Percentiles rank a stretch among this genome's conserved stretches.
Evolutionary conservation across 306 rosid genomes (phyloP).

Genomic region (Citrullus amarus): DNA sequence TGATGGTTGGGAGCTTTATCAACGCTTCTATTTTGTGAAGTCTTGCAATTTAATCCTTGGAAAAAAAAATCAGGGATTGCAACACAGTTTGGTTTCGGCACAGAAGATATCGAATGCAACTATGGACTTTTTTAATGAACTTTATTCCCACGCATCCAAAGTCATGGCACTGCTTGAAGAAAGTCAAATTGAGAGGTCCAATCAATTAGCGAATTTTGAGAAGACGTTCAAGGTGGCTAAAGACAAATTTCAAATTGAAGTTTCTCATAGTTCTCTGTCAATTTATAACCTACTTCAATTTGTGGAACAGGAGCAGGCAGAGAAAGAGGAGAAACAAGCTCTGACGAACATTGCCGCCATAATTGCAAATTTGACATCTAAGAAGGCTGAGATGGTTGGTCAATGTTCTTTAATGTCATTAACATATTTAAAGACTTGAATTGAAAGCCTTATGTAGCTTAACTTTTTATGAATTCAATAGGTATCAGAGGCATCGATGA

Average conservation of each 20-base stretch:
- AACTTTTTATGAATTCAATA: slow-evolving; percentile 19
- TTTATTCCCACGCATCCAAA: slow-evolving; percentile 40
- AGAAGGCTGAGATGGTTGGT: slow-evolving; percentile 47
- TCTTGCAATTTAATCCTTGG: background rate
- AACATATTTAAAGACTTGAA: too few relatives aligned
- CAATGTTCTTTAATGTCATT: slow-evolving; percentile 1
- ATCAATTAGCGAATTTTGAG: slow-evolving; percentile 52
- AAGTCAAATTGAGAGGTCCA: slow-evolving; percentile 37
- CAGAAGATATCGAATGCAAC: slow-evolving; percentile 55
- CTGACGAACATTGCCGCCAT: slow-evolving; percentile 50
- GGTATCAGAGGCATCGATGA: slow-evolving; percentile 67
- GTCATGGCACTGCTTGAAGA: slow-evolving; percentile 48
- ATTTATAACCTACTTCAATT: background rate
- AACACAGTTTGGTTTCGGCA: slow-evolving; percentile 46
- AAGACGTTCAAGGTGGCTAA: slow-evolving; percentile 62
- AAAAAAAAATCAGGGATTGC: slow-evolving; percentile 43
- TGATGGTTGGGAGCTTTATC: background rate
- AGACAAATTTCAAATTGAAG: background rate
- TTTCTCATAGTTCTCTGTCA: background rate
- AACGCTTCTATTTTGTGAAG: background rate
- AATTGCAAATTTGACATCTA: slow-evolving; percentile 49
- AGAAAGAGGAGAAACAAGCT: slow-evolving; percentile 57
- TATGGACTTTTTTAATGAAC: slow-evolving; percentile 40
- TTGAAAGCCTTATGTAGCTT: background rate
- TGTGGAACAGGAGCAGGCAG: slow-evolving; percentile 58